These are phyloP conservation scores for Acarospora socialis DNA, from an alignment of 2,329 filamentous ascomycete genomes.

Conservation along the genomic window DNA sequence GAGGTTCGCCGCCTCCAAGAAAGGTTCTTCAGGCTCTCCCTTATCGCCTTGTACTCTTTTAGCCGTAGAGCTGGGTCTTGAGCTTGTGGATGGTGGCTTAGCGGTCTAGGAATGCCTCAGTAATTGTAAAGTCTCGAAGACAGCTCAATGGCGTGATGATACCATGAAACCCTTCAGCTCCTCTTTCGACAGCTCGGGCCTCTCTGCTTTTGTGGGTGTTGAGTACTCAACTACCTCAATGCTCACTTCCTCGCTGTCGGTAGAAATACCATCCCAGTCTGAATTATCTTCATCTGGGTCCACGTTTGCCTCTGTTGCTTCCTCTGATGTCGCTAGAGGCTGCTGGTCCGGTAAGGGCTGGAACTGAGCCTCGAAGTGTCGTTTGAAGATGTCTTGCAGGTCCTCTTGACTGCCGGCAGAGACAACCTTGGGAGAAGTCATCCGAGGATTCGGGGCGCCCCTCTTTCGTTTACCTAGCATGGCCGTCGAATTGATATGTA, in stretches of 20 bases:
- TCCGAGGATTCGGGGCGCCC: conserved; percentile 13
- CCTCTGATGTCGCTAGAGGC: conserved; percentile 11
- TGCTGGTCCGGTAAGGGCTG: conserved; percentile 45
- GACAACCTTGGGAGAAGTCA: too few relatives aligned
- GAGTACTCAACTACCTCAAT: conserved; percentile 53
- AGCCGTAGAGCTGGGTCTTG: conserved; percentile 12
- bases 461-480: conserved; percentile 37
- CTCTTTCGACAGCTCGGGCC: conserved; percentile 44
- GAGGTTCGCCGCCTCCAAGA: conserved; percentile 51
- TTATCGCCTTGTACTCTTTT: conserved; percentile 16
- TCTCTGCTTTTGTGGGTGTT: conserved; percentile 27
- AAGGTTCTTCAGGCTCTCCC: conserved; percentile 40
- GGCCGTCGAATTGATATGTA: conserved; percentile 13
- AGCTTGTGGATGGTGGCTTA: conserved; percentile 34
- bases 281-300: conserved; percentile 21
- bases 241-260: conserved; percentile 16
- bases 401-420: conserved; percentile 39
- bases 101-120: conserved; percentile 17
- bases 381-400: conserved; percentile 61
- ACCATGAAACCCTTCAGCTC: conserved; percentile 73
- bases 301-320: conserved; percentile 12
- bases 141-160: conserved; percentile 14
- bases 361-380: conserved; percentile 81
- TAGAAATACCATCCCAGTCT: conserved; percentile 51
- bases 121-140: conserved; percentile 9